Conservation (phyloP, 768 basidiomycete genomes). For the Paxillus rubicundulus region DNA sequence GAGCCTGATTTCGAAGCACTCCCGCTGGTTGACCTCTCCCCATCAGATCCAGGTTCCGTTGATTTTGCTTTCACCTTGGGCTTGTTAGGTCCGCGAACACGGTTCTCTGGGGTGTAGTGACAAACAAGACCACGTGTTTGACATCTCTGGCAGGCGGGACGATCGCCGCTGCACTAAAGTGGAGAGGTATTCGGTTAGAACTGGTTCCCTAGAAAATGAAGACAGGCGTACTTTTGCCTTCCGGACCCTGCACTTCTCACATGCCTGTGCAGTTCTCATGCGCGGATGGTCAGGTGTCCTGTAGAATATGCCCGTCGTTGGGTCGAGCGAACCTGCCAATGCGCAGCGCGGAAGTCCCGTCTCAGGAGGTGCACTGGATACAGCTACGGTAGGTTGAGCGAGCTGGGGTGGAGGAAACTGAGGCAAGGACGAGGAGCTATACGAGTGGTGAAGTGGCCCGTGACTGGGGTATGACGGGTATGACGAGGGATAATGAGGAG, state of each 20-base stretch:
- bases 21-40: background rate
- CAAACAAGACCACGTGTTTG: conserved; percentile 54
- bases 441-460: background rate
- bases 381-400: conserved; percentile 2
- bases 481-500: background rate
- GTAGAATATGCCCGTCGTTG: conserved; percentile 64
- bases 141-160: conserved; percentile 68
- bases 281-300: conserved; percentile 62
- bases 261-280: conserved; percentile 69
- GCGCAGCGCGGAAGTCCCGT: conserved; percentile 20
- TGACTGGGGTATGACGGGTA: background rate
- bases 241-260: conserved; percentile 67
- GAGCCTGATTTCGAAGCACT: background rate
- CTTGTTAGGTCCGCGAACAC: conserved; percentile 62
- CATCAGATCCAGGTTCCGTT: background rate
- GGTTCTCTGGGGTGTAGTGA: conserved; percentile 65
- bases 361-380: conserved; percentile 3
- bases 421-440: background rate
- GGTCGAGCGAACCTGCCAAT: conserved; percentile 62
- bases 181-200: background rate
- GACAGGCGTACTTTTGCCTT: conserved; percentile 64
- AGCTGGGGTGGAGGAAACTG: conserved; percentile 1
- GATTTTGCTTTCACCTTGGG: conserved; percentile 33
- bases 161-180: conserved; percentile 66
- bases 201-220: background rate